Base-by-base conservation (phyloP, 169 alveolate species). In the Plasmodium cynomolgi region DNA sequence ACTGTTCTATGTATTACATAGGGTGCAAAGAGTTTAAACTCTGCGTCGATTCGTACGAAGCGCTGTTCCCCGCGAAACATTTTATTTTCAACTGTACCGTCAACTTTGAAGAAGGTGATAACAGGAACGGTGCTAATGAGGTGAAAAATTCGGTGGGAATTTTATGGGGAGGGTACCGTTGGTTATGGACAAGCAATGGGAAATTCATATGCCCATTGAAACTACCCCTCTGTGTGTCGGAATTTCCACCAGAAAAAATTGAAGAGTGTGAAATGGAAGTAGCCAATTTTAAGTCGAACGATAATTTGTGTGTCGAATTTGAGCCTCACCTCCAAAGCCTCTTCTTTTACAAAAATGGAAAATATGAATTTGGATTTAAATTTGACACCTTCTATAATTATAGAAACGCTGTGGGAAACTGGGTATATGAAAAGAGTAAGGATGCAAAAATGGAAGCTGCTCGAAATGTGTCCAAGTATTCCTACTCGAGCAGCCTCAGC, bases 291-390 rank as follows among this genome's bases (percentile, higher is more conserved):
- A 83, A 88, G 54, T 73, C 95, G 44, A 68, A 90, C 72, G 98
- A 97, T 82, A 58, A 33, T 44, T 95, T 97, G 23, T 86, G 97
- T 20, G 75, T 97, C 0, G 98, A 96, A 81, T 97, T 97, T 84
- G 96, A 95, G 20, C 98, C 98, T 4, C 95, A 94, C 11, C 94
- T 84, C 15, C 97, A 97, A 44, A 94, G 97, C 9, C 92, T 97
- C 47, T 95, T 96, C 29, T 97, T 97, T 95, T 93, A 94, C 56
- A 92, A 93, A 81, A 97, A 97, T 92, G 96, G 88, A 73, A 58
- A 81, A 26, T 96, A 94, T 68, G 83, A 91, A 82, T 96, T 97
- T 93, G 97, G 96, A 15, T 96, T 97, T 83, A 95, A 96, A 81
- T 97, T 97, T 94, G 96, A 96, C 15, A 72, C 94, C 37, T 97